Evolutionary conservation across 164 flowering plant species (phyloP).

Genomic region (Chloranthus sessilifolius): DNA sequence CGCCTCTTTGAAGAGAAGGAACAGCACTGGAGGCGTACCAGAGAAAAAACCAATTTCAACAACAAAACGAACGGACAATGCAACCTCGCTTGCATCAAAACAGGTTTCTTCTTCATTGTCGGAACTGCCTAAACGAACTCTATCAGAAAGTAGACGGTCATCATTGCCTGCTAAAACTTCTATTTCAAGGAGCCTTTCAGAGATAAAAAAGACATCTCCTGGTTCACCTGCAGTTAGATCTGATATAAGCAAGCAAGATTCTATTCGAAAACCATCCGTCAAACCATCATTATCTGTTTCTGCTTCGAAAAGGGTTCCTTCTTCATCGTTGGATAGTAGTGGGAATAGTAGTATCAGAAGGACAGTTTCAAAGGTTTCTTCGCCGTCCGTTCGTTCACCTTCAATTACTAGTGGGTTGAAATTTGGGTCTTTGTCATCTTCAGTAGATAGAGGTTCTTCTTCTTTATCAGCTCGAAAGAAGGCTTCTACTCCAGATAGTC

Average conservation of each 20-base stretch:
- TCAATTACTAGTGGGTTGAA: slow-evolving; percentile 53
- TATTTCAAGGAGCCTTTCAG: slow-evolving; percentile 23
- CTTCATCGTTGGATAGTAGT: slow-evolving; percentile 57
- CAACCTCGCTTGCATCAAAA: slow-evolving; percentile 17
- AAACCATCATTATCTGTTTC: slow-evolving; percentile 46
- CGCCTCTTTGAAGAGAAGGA: slow-evolving; percentile 48
- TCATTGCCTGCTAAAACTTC: slow-evolving; percentile 45
- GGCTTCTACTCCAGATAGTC: slow-evolving; percentile 56
- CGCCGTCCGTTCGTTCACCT: slow-evolving; percentile 53
- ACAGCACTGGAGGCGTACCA: slow-evolving; percentile 75
- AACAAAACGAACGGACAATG: neutral
- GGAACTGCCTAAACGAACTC: slow-evolving; percentile 42
- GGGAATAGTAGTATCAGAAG: slow-evolving; percentile 46
- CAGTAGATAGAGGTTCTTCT: slow-evolving; percentile 48
- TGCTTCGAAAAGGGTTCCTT: slow-evolving; percentile 35
- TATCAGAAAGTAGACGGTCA: slow-evolving; percentile 53
- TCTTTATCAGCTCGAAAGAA: slow-evolving; percentile 55
- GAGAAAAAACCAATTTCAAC: slow-evolving; percentile 32
- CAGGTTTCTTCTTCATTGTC: slow-evolving; percentile 24
- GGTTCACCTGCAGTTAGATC: slow-evolving; percentile 37
- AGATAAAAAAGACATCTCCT: slow-evolving; percentile 42
- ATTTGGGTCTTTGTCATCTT: slow-evolving; percentile 47
- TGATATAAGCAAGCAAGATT: slow-evolving; percentile 34
- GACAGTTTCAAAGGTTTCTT: slow-evolving; percentile 44
- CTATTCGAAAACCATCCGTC: slow-evolving; percentile 30